phyloP scores from a whole-genome alignment of 768 basidiomycete species.

The Trametes sanguinea region DNA sequence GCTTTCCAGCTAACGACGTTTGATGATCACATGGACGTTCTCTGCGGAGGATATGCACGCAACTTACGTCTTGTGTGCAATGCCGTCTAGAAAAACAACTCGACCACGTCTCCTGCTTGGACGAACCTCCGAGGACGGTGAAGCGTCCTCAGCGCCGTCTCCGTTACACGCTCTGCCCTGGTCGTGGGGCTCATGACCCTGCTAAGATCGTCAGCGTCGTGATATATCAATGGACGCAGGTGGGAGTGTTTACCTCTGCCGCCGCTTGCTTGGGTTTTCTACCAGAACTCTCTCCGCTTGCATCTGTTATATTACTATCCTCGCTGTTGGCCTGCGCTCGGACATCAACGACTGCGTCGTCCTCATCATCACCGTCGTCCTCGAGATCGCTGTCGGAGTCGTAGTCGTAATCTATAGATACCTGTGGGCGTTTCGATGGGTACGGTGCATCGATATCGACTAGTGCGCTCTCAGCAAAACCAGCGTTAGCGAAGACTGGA shows the following conservation, averaged over 20 bases:
- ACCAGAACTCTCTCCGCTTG: background rate
- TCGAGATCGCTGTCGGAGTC: conserved; percentile 13
- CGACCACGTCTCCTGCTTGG: background rate
- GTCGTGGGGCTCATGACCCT: too few species aligned
- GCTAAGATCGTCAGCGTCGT: too few species aligned
- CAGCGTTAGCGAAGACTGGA: background rate
- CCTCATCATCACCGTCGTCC: background rate
- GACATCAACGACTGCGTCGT: background rate
- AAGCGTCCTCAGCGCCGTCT: background rate
- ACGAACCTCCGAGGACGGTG: background rate
- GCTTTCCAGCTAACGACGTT: conserved; percentile 5
- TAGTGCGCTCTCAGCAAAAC: conserved; percentile 7
- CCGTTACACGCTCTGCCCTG: background rate
- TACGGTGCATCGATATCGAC: conserved; percentile 12
- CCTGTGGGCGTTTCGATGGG: background rate
- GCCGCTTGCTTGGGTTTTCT: background rate
- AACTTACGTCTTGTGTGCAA: conserved; percentile 15
- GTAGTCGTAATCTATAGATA: conserved; percentile 1
- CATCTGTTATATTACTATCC: background rate
- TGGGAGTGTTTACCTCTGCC: too few species aligned
- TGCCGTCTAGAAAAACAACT: conserved; percentile 6
- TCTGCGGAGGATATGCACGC: too few species aligned
- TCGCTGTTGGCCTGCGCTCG: background rate
- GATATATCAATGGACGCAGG: too few species aligned
- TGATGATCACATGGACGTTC: background rate